Evolutionary conservation across 495 filamentous ascomycete species (phyloP).

Genomic region (Penicillium riverlandense): DNA sequence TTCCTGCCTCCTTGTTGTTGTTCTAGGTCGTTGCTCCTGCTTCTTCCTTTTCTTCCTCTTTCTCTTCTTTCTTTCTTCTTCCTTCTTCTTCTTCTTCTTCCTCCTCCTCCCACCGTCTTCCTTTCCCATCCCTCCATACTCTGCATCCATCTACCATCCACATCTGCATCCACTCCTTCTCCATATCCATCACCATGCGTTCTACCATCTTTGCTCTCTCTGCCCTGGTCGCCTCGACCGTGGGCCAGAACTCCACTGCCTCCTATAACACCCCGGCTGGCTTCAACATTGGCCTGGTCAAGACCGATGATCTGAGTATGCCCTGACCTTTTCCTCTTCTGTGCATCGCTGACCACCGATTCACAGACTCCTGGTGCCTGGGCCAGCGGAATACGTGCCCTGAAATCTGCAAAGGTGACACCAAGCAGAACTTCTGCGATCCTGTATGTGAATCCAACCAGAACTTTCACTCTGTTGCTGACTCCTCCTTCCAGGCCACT

Average conservation of each 20-base stretch:
- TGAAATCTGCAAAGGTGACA: constrained; percentile 33
- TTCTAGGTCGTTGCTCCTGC: not conserved
- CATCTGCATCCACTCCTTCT: constrained; percentile 1
- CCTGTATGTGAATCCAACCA: constrained; percentile 25
- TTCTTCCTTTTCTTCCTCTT: constrained; percentile 4
- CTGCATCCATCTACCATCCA: constrained; percentile 9
- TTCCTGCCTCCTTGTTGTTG: not conserved
- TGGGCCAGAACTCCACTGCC: constrained; percentile 17
- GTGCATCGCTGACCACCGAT: constrained; percentile 2
- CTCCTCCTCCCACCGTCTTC: constrained; percentile 12
- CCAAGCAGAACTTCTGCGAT: constrained; percentile 35
- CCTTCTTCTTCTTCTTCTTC: too few relatives aligned
- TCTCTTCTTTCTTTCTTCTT: constrained; percentile 10
- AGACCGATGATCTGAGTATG: constrained; percentile 21
- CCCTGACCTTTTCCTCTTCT: not conserved
- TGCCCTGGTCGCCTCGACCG: constrained; percentile 20
- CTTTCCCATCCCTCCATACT: constrained; percentile 14
- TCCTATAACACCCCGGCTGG: constrained; percentile 32
- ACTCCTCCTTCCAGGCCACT: constrained; percentile 24
- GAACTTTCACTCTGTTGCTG: constrained; percentile 3
- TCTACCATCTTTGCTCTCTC: constrained; percentile 27
- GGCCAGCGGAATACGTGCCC: constrained; percentile 42
- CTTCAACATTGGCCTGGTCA: constrained; percentile 30
- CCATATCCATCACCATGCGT: constrained; percentile 21
- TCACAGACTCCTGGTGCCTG: constrained; percentile 36